These are phyloP conservation scores for Populus tomentosa DNA, from an alignment of 441 rosid species.

Conservation along the genomic window DNA sequence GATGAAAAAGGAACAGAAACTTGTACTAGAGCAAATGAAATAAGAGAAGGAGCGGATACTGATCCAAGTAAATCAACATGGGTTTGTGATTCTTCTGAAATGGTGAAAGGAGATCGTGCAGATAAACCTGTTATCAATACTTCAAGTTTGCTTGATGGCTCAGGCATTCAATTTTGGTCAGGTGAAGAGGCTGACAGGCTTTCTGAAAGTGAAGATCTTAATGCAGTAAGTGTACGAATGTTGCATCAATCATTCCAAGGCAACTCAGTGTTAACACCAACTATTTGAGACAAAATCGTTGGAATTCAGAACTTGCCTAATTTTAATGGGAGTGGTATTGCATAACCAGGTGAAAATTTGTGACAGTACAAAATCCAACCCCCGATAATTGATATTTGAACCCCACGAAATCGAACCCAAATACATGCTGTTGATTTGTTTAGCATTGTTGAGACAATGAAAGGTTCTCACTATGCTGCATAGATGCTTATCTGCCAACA, in stretches of 20 bases:
- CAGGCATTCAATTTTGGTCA: not conserved
- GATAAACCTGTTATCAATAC: not conserved
- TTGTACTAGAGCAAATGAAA: not conserved
- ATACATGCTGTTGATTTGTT: not conserved
- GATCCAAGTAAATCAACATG: not conserved
- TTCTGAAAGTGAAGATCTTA: not conserved
- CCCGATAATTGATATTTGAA: not conserved
- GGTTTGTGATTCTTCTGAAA: not conserved
- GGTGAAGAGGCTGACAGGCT: not conserved
- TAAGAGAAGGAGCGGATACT: not conserved
- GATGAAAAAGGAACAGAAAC: not conserved
- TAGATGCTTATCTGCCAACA: not conserved
- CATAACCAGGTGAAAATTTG: too few species aligned
- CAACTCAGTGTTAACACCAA: not conserved
- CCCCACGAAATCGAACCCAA: not conserved
- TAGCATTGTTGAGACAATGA: not conserved
- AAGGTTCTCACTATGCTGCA: not conserved
- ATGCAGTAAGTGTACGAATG: constrained; percentile 4
- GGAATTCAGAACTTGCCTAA: not conserved
- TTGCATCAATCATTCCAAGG: not conserved
- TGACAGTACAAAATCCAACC: not conserved
- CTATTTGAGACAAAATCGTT: not conserved
- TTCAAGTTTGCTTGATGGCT: not conserved
- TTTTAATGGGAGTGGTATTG: too few species aligned
- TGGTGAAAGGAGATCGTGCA: not conserved